Conservation (phyloP, 2,329 filamentous ascomycete genomes). For the Calonectria hawksworthii region DNA sequence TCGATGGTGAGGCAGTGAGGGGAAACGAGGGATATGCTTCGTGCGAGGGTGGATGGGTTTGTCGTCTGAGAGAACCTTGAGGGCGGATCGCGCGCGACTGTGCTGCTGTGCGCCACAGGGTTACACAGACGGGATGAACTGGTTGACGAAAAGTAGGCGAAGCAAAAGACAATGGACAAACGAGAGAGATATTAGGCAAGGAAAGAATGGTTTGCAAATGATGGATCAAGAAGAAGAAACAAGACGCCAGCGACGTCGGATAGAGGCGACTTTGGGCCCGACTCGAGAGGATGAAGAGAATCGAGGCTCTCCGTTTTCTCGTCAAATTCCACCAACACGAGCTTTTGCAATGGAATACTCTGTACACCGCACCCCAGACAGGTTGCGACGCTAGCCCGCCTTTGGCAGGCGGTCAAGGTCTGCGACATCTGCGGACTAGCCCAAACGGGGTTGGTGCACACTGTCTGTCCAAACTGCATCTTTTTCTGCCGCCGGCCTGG, state of each 20-base stretch:
- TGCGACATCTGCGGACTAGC: neutral
- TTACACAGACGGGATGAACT: conserved; percentile 18
- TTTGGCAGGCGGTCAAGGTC: conserved; percentile 27
- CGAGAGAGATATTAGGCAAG: neutral
- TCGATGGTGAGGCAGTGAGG: conserved; percentile 6
- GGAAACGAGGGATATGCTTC: neutral
- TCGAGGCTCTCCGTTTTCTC: neutral
- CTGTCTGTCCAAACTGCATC: conserved; percentile 19
- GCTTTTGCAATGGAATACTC: conserved; percentile 24
- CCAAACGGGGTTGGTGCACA: neutral
- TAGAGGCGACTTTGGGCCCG: neutral
- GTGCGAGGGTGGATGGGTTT: conserved; percentile 10
- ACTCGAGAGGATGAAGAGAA: conserved; percentile 1
- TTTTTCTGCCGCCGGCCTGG: conserved; percentile 42
- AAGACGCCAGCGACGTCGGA: neutral
- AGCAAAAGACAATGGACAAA: neutral
- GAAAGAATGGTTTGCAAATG: neutral
- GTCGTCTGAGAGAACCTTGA: conserved; percentile 24
- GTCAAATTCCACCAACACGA: conserved; percentile 21
- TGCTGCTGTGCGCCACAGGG: conserved; percentile 21
- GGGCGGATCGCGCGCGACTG: conserved; percentile 10
- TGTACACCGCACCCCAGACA: conserved; percentile 17
- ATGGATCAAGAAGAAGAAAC: conserved; percentile 24
- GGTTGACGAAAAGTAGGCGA: conserved; percentile 10
- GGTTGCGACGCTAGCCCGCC: neutral